Percentiles rank a stretch among this genome's conserved stretches.
Conservation (phyloP, 2,329 filamentous ascomycete genomes). For the Curvularia verruculosa region DNA sequence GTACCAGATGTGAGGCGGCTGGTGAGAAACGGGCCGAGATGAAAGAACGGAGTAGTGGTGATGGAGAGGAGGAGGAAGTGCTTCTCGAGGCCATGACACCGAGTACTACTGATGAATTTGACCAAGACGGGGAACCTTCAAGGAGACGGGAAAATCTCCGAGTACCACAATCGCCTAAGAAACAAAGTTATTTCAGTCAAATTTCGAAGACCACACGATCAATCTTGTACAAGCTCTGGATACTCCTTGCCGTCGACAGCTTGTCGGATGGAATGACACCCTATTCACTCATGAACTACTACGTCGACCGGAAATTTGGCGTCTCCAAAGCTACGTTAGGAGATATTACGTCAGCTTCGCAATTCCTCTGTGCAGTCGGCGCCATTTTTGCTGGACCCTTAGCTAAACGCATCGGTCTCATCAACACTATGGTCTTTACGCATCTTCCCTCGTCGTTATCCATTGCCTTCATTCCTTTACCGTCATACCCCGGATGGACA, state of each 20-base stretch:
- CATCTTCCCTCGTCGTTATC: conserved; percentile 67
- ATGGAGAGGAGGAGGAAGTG: conserved; percentile 44
- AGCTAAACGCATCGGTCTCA: conserved; percentile 63
- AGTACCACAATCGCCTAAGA: conserved; percentile 23
- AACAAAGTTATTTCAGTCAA: conserved; percentile 52
- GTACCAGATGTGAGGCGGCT: conserved; percentile 49
- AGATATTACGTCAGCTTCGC: conserved; percentile 59
- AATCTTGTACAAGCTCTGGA: conserved; percentile 69
- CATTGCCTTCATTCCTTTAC: conserved; percentile 61
- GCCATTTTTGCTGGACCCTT: conserved; percentile 65
- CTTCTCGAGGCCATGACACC: conserved; percentile 43
- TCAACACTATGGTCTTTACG: conserved; percentile 61
- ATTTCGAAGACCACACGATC: conserved; percentile 64
- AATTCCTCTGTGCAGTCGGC: conserved; percentile 60
- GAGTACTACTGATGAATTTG: conserved; percentile 40
- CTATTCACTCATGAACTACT: conserved; percentile 47
- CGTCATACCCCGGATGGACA: conserved; percentile 58
- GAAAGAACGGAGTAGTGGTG: conserved; percentile 26
- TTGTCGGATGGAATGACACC: conserved; percentile 66
- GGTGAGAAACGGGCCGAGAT: conserved; percentile 37
- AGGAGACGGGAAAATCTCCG: conserved; percentile 24
- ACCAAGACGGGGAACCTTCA: conserved; percentile 28
- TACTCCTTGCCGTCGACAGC: conserved; percentile 68
- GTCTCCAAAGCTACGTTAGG: conserved; percentile 61
- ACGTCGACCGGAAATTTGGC: conserved; percentile 45